These are phyloP conservation scores for Myxozyma nipponensis DNA, from an alignment of 805 yeast genomes.

Conservation along the genomic window DNA sequence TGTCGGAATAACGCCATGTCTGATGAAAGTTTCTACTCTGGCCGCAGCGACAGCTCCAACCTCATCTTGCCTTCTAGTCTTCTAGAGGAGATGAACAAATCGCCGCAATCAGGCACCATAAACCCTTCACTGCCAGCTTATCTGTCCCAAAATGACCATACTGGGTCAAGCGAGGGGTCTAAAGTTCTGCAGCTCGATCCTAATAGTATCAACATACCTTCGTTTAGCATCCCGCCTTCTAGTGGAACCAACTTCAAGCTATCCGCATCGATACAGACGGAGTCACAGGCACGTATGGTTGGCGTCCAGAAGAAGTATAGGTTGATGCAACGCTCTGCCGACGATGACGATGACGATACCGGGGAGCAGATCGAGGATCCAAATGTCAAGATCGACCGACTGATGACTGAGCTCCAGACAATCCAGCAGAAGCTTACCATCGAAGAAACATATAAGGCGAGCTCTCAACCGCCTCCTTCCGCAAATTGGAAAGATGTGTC, in stretches of 20 bases:
- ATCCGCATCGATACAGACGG: no score
- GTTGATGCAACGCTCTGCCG: no score
- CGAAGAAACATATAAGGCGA: neutral
- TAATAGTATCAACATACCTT: neutral
- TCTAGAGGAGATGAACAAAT: neutral
- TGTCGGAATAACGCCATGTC: no score
- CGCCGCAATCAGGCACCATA: neutral
- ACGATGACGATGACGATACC: no score
- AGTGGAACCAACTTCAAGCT: no score
- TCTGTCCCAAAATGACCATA: no score
- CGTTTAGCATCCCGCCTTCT: no score
- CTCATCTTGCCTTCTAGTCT: neutral
- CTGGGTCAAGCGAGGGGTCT: no score
- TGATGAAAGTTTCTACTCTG: neutral
- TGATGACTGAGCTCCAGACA: neutral
- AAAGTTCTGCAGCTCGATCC: neutral
- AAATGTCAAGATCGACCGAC: neutral
- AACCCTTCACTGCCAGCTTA: no score
- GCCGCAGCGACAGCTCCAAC: neutral
- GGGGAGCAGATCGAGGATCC: neutral
- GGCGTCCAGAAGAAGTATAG: no score
- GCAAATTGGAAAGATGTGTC: neutral
- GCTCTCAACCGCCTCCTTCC: neutral
- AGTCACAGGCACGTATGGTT: no score
- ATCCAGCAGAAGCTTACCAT: neutral